Base-by-base conservation (phyloP, 2,329 filamentous ascomycete genomes). In the Nakataea oryzae region DNA sequence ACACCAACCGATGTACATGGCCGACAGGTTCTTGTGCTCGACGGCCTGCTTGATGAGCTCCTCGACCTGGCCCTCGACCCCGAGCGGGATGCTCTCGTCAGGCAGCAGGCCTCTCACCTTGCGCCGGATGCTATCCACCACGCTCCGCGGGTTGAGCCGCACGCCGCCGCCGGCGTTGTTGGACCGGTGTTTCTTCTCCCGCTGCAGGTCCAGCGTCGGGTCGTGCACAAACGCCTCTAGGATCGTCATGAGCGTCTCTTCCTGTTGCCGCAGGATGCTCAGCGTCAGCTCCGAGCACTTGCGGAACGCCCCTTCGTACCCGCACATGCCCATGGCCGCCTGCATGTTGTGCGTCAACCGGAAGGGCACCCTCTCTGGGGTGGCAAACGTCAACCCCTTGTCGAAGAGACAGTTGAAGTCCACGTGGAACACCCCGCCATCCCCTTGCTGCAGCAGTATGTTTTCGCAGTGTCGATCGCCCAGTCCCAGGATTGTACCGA, bases 391-490 rank as follows among this genome's bases (percentile, higher is more conserved):
- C 54, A 93, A 83, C 1, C 95, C 95, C 71, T 99, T 99, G 78
- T 99, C 96, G 73, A 99, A 99, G 5, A 99, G 86, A 74, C 96
- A 99, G 76, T 99, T 99, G 81, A 99, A 99, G 76, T 99, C 95
- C 57, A 99, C 96, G 74, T 99, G 95, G 74, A 99, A 90, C 2
- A 96, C 87, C 60, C 93, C 93, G 57, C 96, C 95, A 66, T 92
- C 96, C 62, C 90, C 89, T 76, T 97, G 91, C 74, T 97, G 92
- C 34, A 99, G 86, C 32, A 97, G 84, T 62, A 99, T 91, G 74
- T 99, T 99, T 74, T 99, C 95, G 63, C 93, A 93, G 75, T 99
- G 95, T 4, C 95, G 87, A 74, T 99, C 95, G 54, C 95, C 95
- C 0, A 99, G 81, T 0, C 89, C 95, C 5, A 99, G 83, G 59